Evolutionary conservation across 129 eudicot genomes (phyloP).

Genomic region (Helichrysum umbraculigerum): DNA sequence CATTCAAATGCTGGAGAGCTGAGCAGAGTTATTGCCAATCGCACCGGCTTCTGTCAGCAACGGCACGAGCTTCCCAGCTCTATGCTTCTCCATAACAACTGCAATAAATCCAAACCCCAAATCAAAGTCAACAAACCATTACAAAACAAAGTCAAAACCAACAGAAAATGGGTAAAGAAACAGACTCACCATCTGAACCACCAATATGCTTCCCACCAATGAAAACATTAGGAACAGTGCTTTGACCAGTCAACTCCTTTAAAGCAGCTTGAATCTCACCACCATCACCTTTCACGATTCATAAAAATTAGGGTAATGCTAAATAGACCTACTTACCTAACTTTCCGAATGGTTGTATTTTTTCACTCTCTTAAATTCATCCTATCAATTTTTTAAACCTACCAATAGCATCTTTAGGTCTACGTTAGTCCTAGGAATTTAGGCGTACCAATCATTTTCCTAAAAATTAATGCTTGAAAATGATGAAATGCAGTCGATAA

Average conservation of each 20-base stretch:
- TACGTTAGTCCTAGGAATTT: no score
- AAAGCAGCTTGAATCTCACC: conserved; percentile 70
- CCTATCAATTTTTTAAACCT: no score
- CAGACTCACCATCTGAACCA: conserved; percentile 67
- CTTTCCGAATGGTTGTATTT: no score
- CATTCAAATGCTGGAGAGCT: conserved; percentile 32
- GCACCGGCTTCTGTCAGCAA: conserved; percentile 77
- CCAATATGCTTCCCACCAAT: conserved; percentile 85
- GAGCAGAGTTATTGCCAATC: conserved; percentile 50
- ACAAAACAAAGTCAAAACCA: neutral
- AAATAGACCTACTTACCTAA: no score
- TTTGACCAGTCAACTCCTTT: conserved; percentile 80
- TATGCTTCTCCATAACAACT: conserved; percentile 61
- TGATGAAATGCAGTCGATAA: neutral
- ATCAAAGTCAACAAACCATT: neutral
- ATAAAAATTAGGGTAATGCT: no score
- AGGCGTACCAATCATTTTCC: no score
- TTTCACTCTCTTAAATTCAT: no score
- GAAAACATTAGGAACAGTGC: conserved; percentile 92
- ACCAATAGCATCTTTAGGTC: no score
- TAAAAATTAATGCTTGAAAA: neutral
- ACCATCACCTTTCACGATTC: conserved; percentile 60
- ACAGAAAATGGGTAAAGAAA: neutral
- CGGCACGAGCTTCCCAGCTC: conserved; percentile 72
- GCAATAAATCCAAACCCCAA: conserved; percentile 23